Evolutionary conservation across 345 rosid species (phyloP).

Genomic region (Salix udensis): DNA sequence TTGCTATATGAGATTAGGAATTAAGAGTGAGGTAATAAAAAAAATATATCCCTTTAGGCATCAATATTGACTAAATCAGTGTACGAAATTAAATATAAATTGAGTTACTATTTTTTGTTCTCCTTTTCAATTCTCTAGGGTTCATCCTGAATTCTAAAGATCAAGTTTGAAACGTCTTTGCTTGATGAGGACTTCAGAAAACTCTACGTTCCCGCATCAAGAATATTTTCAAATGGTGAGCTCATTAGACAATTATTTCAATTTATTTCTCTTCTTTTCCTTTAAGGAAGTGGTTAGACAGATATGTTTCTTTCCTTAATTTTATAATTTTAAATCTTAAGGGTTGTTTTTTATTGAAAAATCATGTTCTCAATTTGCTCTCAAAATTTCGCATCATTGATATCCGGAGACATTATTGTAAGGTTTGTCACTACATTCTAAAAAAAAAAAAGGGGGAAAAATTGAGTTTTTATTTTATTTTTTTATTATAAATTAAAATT

Average conservation of each 20-base stretch:
- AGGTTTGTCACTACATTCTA: no score
- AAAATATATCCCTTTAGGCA: background rate
- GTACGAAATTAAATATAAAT: background rate
- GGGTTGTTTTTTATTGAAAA: no score
- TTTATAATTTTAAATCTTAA: no score
- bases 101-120: background rate
- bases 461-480: no score
- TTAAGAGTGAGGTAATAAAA: background rate
- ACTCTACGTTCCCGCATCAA: background rate
- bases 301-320: no score
- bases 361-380: no score
- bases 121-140: background rate
- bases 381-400: no score
- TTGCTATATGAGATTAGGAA: background rate
- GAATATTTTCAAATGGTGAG: background rate
- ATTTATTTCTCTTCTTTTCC: background rate
- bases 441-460: no score
- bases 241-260: background rate
- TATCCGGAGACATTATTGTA: no score
- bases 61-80: constrained; percentile 2
- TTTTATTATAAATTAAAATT: no score
- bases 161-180: constrained; percentile 9
- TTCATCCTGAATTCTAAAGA: background rate
- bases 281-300: background rate
- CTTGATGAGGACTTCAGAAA: background rate